phyloP scores from a whole-genome alignment of 1,284 basidiomycete genomes.

The Ceratorhiza oryzae-sativae region DNA sequence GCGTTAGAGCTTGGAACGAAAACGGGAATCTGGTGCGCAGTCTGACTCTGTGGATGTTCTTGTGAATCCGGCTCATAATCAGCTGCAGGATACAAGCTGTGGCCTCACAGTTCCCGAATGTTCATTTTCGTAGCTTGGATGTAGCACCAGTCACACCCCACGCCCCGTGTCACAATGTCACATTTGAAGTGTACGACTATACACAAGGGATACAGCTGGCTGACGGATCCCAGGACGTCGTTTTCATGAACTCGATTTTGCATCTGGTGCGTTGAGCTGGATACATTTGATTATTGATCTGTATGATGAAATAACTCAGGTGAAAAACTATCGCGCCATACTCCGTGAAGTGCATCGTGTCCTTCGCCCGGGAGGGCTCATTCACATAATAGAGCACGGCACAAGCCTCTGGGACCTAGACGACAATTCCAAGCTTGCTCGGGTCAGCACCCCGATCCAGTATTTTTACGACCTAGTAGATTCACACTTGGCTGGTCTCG shows the following conservation, averaged over 20 bases:
- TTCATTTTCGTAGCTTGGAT: constrained; percentile 1
- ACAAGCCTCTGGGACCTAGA: not conserved
- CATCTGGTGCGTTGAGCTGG: not conserved
- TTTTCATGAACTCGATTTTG: not conserved
- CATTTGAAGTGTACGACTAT: constrained; percentile 20
- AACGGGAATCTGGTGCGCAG: not conserved
- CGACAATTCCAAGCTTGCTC: not conserved
- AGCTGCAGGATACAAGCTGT: not conserved
- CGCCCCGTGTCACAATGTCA: not conserved
- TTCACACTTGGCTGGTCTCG: not conserved
- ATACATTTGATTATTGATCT: not conserved
- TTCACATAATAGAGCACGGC: not conserved
- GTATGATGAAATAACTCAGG: not conserved
- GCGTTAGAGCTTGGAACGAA: not conserved
- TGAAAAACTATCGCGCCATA: not conserved
- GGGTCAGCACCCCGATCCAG: too few species aligned
- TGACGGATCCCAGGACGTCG: not conserved
- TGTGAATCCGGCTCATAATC: not conserved
- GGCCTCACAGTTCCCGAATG: constrained; percentile 6
- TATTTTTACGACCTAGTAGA: not conserved
- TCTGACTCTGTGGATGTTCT: not conserved
- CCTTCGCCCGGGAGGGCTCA: not conserved
- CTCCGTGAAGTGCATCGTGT: not conserved
- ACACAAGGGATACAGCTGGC: not conserved
- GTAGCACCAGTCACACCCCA: not conserved